Conservation (phyloP, 192 early-diverging fungal species). For the Thoreauomyces humboldtii region DNA sequence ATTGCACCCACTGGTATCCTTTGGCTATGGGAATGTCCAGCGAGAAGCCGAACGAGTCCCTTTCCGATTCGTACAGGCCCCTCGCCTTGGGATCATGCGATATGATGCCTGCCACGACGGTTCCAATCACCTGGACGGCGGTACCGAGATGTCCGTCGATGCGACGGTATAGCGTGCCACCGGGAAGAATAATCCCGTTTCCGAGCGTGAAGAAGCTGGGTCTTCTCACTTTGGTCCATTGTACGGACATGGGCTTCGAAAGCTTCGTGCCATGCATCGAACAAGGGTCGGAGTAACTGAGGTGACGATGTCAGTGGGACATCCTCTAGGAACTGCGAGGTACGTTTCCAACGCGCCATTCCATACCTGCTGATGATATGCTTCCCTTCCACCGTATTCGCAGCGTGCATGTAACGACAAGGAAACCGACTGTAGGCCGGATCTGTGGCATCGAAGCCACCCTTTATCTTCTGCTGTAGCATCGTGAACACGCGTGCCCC, state of each 20-base stretch:
- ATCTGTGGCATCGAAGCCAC: background rate
- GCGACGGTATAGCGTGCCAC: slow-evolving; percentile 13
- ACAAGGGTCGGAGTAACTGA: slow-evolving; percentile 10
- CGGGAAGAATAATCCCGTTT: slow-evolving; percentile 22
- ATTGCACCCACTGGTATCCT: too few species aligned
- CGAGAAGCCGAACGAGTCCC: too few species aligned
- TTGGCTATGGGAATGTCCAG: too few species aligned
- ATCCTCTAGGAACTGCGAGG: background rate
- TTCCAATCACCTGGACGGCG: slow-evolving; percentile 14
- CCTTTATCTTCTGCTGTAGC: too few species aligned
- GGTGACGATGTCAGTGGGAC: background rate
- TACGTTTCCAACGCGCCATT: background rate
- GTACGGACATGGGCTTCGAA: background rate
- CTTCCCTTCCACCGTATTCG: slow-evolving; percentile 27
- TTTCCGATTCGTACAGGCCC: too few species aligned
- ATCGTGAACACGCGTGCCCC: too few species aligned
- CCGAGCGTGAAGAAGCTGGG: slow-evolving; percentile 14
- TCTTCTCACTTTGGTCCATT: slow-evolving; percentile 14
- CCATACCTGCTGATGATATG: slow-evolving; percentile 27
- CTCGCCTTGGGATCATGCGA: background rate
- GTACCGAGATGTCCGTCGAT: slow-evolving; percentile 17
- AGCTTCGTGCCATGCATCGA: slow-evolving; percentile 24
- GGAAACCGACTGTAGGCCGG: slow-evolving; percentile 22
- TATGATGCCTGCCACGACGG: slow-evolving; percentile 13
- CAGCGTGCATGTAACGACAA: slow-evolving; percentile 27